Percentiles rank a stretch among this genome's conserved stretches.
These are phyloP conservation scores for Plasmodium gonderi DNA, from an alignment of 169 alveolate species.

Conservation along the genomic window DNA sequence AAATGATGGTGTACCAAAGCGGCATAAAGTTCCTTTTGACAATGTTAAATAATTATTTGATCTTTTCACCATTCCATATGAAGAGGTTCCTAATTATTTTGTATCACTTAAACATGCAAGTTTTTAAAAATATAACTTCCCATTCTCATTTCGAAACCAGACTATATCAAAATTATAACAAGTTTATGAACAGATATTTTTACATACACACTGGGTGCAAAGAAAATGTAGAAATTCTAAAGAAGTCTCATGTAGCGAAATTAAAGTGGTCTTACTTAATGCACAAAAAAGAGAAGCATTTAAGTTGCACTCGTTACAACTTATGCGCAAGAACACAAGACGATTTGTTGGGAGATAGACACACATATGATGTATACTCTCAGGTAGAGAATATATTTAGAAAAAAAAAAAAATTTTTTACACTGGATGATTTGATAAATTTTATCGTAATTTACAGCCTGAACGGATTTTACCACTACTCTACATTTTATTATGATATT, in stretches of 20 bases:
- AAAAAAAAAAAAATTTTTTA: neutral
- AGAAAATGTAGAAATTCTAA: neutral
- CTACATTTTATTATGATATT: constrained; percentile 16
- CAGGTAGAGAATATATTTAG: constrained; percentile 13
- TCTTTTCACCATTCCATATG: neutral
- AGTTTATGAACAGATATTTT: constrained; percentile 7
- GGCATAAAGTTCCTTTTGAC: neutral
- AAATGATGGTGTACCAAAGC: neutral
- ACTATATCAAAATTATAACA: neutral
- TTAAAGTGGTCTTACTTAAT: neutral
- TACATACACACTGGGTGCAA: constrained; percentile 1
- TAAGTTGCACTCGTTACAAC: neutral
- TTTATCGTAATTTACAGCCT: constrained; percentile 24
- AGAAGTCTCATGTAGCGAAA: neutral
- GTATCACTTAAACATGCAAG: neutral
- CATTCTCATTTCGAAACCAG: constrained; percentile 20
- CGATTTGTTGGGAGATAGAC: neutral
- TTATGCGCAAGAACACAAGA: neutral
- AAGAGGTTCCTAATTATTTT: neutral
- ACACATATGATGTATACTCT: neutral
- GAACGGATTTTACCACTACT: constrained; percentile 18
- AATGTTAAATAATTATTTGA: constrained; percentile 2
- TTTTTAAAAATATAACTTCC: neutral
- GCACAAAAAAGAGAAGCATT: neutral
- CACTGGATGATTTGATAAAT: constrained; percentile 2